Base-by-base conservation (phyloP, 2,329 filamentous ascomycete genomes). In the Trichoderma koningii region DNA sequence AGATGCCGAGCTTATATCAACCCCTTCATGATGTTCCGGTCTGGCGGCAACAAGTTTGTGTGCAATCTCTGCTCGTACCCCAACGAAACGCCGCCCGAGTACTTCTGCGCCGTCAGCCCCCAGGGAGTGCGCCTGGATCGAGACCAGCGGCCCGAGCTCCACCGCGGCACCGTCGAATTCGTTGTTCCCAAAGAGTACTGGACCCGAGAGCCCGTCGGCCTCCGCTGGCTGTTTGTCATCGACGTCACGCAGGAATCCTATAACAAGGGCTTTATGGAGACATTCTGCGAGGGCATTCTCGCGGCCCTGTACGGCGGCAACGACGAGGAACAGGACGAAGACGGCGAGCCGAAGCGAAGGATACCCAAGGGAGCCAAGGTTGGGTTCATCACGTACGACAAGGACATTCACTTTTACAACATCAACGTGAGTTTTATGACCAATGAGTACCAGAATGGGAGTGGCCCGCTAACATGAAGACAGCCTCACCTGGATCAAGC, bases 61-160 rank as follows among this genome's bases (percentile, higher is more conserved):
- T 99, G 95, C 81, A 99, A 99, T 74, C 91, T 99, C 79, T 99
- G 95, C 80, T 95, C 91, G 23, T 96, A 98, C 76, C 93, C 95
- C 56, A 99, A 98, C 75, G 95, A 99, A 73, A 96, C 96, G 0
- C 82, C 92, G 0, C 79, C 91, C 1, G 94, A 97, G 74, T 99
- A 99, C 78, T 99, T 96, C 76, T 90, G 92, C 63, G 93, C 95
- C 19, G 92, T 92, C 28, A 94, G 92, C 72, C 92, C 92, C 5
- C 89, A 92, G 64, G 95, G 95, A 19, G 86, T 92, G 48, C 89
- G 95, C 65, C 87, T 96, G 56, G 95, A 99, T 77, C 87, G 95
- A 55, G 86, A 93, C 73, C 90, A 96, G 74, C 85, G 95, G 60
- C 93, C 94, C 0, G 95, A 99, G 78, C 82, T 99, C 71, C 91